Conservation (phyloP, 106 monocot species). For the Amphibolis antarctica region DNA sequence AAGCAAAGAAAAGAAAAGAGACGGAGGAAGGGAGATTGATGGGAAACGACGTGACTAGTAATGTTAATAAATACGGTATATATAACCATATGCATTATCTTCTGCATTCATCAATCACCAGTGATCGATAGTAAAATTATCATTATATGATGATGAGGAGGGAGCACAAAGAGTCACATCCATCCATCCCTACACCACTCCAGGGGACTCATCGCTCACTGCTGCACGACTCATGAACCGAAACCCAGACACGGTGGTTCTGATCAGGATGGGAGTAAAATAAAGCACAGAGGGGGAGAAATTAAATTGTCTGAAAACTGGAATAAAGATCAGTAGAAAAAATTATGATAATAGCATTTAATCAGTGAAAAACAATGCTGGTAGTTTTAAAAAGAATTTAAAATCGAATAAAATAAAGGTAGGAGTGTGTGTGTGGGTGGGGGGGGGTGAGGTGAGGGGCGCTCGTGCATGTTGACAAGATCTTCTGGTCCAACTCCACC, state of each 20-base stretch:
- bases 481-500: not conserved
- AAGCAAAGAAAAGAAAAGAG: no score
- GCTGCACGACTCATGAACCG: not conserved
- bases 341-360: no score
- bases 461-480: not conserved
- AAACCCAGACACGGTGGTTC: not conserved
- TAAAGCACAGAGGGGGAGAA: no score
- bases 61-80: not conserved
- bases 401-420: no score
- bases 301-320: no score
- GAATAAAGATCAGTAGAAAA: no score
- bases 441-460: no score
- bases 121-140: not conserved
- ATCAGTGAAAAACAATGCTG: no score
- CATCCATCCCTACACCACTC: not conserved
- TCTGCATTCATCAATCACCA: not conserved
- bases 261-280: no score
- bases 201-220: no score
- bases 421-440: no score
- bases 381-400: no score
- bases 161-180: slow-evolving; percentile 3
- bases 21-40: not conserved
- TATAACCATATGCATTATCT: not conserved
- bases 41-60: not conserved
- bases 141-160: not conserved